phyloP scores from a whole-genome alignment of 352 stramenopile genomes.

The Globisporangium irregulare region DNA sequence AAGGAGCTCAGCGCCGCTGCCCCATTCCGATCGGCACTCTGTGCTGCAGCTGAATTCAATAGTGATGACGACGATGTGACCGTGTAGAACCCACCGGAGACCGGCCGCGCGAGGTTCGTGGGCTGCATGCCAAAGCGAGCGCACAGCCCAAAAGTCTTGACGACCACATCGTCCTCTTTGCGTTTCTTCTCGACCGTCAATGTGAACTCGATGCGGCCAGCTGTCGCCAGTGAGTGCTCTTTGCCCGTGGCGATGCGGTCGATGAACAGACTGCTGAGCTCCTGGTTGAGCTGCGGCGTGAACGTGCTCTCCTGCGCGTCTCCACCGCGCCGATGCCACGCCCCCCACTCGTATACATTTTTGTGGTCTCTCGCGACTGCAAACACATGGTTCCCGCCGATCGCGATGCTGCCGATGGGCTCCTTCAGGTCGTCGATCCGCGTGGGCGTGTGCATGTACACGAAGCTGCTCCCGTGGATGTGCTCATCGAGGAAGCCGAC shows the following conservation, averaged over 20 bases:
- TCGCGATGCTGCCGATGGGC: constrained; percentile 42
- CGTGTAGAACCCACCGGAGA: constrained; percentile 34
- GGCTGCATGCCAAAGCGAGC: constrained; percentile 53
- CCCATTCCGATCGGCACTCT: neutral
- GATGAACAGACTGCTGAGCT: constrained; percentile 43
- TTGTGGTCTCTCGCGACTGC: constrained; percentile 43
- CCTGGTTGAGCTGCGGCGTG: constrained; percentile 37
- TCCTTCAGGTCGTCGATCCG: constrained; percentile 59
- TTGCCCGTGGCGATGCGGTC: constrained; percentile 50
- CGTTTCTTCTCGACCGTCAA: constrained; percentile 35
- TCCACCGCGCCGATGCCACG: constrained; percentile 47
- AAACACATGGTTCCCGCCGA: constrained; percentile 73
- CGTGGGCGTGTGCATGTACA: constrained; percentile 65
- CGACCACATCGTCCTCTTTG: constrained; percentile 18
- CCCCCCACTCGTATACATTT: constrained; percentile 68
- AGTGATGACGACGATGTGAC: constrained; percentile 16
- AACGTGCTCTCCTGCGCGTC: constrained; percentile 59
- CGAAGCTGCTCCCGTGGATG: constrained; percentile 70
- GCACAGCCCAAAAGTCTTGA: constrained; percentile 41
- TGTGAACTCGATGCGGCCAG: constrained; percentile 43
- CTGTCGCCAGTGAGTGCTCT: constrained; percentile 59
- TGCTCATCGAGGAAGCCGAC: constrained; percentile 69
- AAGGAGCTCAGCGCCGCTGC: constrained; percentile 30
- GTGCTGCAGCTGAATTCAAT: neutral
- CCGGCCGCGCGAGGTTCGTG: constrained; percentile 31